Conservation (phyloP, 2,329 filamentous ascomycete species). For the Cercospora sesami region DNA sequence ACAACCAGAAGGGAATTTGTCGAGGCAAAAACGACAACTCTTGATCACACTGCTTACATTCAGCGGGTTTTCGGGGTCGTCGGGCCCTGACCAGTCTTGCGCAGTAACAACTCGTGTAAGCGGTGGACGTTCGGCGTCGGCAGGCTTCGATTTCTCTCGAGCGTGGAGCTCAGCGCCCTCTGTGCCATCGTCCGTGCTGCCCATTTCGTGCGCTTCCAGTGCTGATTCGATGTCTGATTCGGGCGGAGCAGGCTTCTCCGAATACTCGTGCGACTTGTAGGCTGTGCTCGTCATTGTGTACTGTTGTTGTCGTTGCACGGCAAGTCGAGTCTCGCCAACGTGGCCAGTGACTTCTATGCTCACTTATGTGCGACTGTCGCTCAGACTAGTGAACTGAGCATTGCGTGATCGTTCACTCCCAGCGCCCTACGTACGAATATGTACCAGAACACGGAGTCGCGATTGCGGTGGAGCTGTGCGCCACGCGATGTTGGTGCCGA, state of each 20-base stretch:
- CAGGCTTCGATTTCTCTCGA: constrained; percentile 10
- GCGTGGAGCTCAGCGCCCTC: constrained; percentile 24
- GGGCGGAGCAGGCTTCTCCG: neutral
- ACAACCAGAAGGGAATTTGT: neutral
- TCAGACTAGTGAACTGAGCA: neutral
- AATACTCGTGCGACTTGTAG: neutral
- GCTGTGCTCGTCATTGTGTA: neutral
- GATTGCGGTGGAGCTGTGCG: neutral
- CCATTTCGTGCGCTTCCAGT: constrained; percentile 20
- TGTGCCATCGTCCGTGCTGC: constrained; percentile 18
- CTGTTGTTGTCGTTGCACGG: neutral
- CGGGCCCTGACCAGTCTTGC: constrained; percentile 32
- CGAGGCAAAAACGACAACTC: neutral
- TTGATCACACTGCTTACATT: constrained; percentile 9
- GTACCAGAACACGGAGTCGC: neutral
- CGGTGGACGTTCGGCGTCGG: neutral
- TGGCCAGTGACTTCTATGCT: neutral
- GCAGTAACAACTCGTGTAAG: constrained; percentile 20
- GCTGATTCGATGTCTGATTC: constrained; percentile 17
- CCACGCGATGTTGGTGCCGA: neutral
- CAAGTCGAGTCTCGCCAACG: neutral
- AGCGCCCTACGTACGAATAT: neutral
- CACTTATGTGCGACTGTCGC: neutral
- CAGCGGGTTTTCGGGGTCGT: constrained; percentile 31
- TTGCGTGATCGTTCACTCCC: neutral